Conservation (phyloP, 257 asterid genomes). For the Solanum paucissectum region DNA sequence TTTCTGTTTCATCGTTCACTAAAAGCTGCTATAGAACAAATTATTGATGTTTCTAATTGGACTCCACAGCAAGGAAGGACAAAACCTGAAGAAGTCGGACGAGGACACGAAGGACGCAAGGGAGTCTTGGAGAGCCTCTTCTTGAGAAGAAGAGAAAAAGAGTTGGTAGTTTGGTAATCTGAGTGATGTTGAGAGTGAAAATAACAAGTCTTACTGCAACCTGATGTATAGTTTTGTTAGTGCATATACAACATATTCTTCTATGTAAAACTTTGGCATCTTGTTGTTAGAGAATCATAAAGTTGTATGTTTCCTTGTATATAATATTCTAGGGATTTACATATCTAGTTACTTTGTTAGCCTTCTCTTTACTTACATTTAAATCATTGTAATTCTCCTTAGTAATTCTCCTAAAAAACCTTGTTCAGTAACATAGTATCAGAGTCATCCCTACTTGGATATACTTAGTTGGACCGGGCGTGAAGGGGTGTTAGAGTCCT, state of each 20-base stretch:
- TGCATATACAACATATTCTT: neutral
- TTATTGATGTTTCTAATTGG: neutral
- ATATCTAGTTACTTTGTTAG: neutral
- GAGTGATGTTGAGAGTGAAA: neutral
- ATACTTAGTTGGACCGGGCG: neutral
- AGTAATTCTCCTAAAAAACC: neutral
- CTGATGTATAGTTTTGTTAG: neutral
- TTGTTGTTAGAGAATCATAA: neutral
- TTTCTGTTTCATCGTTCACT: neutral
- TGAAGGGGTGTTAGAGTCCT: neutral
- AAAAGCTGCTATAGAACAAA: neutral
- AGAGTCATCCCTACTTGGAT: neutral
- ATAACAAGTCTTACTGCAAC: neutral
- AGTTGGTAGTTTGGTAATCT: neutral
- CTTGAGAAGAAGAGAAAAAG: slow-evolving; percentile 13
- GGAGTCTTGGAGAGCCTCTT: slow-evolving; percentile 26
- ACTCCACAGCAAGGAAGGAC: slow-evolving; percentile 37
- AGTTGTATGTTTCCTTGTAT: neutral
- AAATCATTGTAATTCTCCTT: neutral
- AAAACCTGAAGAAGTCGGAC: slow-evolving; percentile 28
- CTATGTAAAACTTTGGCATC: neutral
- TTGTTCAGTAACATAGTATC: neutral
- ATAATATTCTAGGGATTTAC: neutral
- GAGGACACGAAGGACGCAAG: slow-evolving; percentile 25
- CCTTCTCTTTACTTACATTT: neutral